Evolutionary conservation across 352 stramenopile species (phyloP).

Genomic region (Thalassiosira hispida): DNA sequence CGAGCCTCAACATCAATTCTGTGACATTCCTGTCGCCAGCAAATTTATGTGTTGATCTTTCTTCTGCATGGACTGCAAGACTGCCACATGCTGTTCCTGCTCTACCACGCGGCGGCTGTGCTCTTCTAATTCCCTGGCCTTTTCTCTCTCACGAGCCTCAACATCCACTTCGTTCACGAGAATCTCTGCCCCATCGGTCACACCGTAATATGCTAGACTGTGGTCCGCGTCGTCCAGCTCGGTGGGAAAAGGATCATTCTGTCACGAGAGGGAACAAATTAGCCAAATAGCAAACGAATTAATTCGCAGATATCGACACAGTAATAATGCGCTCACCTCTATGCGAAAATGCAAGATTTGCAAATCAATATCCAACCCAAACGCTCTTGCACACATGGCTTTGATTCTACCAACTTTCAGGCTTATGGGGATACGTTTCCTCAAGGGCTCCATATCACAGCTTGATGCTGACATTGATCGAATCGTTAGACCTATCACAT

Average conservation of each 20-base stretch:
- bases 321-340: constrained; percentile 40
- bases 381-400: constrained; percentile 71
- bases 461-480: constrained; percentile 67
- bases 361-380: constrained; percentile 79
- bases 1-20: constrained; percentile 9
- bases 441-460: constrained; percentile 70
- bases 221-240: constrained; percentile 79
- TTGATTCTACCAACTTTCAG: constrained; percentile 78
- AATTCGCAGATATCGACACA: too few species aligned
- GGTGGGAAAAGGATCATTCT: constrained; percentile 65
- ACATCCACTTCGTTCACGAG: constrained; percentile 79
- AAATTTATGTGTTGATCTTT: constrained; percentile 34
- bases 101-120: constrained; percentile 49
- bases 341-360: constrained; percentile 73
- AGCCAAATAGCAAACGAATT: constrained; percentile 4
- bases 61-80: constrained; percentile 60
- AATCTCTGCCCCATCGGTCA: constrained; percentile 77
- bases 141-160: constrained; percentile 42
- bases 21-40: constrained; percentile 19
- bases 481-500: constrained; percentile 75
- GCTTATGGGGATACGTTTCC: constrained; percentile 63
- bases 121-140: constrained; percentile 35
- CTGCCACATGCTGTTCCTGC: constrained; percentile 53
- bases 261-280: background rate
- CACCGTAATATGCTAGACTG: constrained; percentile 82